Percentiles rank a stretch among this genome's conserved stretches.
Evolutionary conservation across 73 alveolate species (phyloP).

Genomic region (Symbiodinium pilosum): DNA sequence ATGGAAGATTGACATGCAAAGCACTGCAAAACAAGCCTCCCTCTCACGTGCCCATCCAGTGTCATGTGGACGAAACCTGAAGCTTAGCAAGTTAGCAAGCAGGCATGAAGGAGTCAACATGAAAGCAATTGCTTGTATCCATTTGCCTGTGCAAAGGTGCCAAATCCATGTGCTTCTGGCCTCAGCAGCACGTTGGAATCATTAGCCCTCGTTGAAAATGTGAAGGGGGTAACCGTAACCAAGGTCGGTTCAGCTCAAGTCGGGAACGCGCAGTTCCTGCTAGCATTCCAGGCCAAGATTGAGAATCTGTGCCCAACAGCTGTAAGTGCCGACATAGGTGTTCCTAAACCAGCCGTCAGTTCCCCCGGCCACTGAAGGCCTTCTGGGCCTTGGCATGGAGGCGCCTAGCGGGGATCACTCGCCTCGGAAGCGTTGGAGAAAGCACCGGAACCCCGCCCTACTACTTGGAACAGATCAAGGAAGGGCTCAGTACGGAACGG

Average conservation of each 20-base stretch:
- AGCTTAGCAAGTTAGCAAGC: not conserved
- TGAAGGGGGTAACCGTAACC: not conserved
- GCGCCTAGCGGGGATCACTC: not conserved
- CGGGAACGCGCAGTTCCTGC: not conserved
- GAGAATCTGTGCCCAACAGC: no score
- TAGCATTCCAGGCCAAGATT: not conserved
- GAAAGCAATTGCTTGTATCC: not conserved
- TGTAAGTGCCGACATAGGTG: no score
- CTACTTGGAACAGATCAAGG: no score
- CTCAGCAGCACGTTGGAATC: not conserved
- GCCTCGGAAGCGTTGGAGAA: not conserved
- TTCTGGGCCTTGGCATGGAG: not conserved
- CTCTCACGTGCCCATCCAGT: not conserved
- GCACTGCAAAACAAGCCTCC: not conserved
- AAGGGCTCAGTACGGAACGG: constrained; percentile 32
- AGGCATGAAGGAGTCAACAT: not conserved
- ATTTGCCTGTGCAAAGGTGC: not conserved
- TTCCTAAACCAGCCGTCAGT: no score
- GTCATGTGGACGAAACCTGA: not conserved
- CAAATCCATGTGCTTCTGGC: not conserved
- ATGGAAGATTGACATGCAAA: not conserved
- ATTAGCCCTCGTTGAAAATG: not conserved
- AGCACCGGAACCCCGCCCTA: not conserved
- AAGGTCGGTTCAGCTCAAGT: not conserved
- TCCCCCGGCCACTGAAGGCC: no score